These are phyloP conservation scores for Haplosporangium sp. DNA, from an alignment of 371 early-diverging fungal genomes.

Conservation along the genomic window DNA sequence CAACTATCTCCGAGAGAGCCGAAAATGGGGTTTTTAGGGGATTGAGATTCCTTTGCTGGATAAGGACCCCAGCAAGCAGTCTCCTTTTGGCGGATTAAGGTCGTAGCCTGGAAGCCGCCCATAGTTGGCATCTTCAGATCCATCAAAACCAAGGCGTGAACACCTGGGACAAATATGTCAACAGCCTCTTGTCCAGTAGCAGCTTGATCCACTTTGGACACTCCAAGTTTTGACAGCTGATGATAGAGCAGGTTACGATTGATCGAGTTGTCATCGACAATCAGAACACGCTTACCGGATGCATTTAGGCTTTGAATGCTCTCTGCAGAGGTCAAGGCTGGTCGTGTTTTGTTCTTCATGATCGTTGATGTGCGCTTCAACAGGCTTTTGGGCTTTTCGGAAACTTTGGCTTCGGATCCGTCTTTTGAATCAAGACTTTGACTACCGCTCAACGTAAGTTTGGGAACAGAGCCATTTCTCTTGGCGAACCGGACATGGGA, in stretches of 20 bases:
- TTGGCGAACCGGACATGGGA: conserved; percentile 46
- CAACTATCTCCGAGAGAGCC: conserved; percentile 7
- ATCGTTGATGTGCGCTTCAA: conserved; percentile 23
- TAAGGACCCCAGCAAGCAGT: conserved; percentile 18
- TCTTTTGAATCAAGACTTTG: not conserved
- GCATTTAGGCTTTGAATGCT: conserved; percentile 40
- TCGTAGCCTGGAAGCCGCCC: conserved; percentile 41
- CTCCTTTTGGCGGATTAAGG: conserved; percentile 46
- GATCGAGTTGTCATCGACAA: conserved; percentile 49
- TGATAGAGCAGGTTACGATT: conserved; percentile 45
- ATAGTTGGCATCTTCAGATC: conserved; percentile 55
- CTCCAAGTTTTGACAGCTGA: conserved; percentile 42
- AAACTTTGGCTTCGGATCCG: not conserved
- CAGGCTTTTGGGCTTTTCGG: conserved; percentile 30
- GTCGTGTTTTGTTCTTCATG: conserved; percentile 11
- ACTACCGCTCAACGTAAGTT: conserved; percentile 15
- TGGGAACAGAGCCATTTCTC: conserved; percentile 36
- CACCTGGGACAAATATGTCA: conserved; percentile 31
- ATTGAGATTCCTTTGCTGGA: not conserved
- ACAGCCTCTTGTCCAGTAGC: conserved; percentile 45
- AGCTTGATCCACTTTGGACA: conserved; percentile 37
- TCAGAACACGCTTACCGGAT: conserved; percentile 36
- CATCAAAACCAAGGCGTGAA: conserved; percentile 44
- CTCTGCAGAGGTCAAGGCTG: conserved; percentile 15
- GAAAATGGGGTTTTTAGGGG: conserved; percentile 7